Conservation (phyloP, 2,329 filamentous ascomycete genomes). For the Alternaria sp. region DNA sequence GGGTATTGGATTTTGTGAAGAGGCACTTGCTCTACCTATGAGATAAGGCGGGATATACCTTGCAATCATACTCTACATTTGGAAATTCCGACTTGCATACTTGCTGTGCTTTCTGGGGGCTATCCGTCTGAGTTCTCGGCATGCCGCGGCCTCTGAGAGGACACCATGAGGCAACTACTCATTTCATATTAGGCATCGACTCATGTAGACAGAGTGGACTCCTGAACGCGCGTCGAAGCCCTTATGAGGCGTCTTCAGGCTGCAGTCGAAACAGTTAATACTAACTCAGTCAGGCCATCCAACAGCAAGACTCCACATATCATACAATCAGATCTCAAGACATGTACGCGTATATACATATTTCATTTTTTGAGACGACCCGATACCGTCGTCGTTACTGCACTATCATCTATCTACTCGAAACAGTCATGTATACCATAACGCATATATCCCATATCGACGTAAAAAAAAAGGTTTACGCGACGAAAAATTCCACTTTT, state of each 20-base stretch:
- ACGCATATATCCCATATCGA: conserved; percentile 2
- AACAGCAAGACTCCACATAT: background rate
- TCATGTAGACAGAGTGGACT: background rate
- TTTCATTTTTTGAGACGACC: background rate
- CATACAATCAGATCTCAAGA: background rate
- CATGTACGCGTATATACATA: background rate
- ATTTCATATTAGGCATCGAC: background rate
- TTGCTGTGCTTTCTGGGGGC: background rate
- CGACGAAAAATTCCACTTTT: conserved; percentile 8
- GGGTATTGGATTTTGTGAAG: conserved; percentile 7
- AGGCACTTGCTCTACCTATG: conserved; percentile 2
- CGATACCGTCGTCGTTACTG: background rate
- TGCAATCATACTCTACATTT: conserved; percentile 14
- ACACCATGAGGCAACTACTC: background rate
- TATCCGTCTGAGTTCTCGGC: background rate
- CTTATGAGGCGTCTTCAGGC: background rate
- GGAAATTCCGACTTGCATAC: background rate
- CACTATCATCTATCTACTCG: background rate
- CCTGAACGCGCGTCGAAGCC: background rate
- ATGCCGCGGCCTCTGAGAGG: background rate
- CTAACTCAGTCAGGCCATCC: background rate
- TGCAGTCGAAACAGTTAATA: background rate
- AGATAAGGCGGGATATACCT: conserved; percentile 17
- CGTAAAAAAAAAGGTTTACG: background rate
- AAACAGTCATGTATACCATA: conserved; percentile 1